These are phyloP conservation scores for Strigomonas galati DNA, from an alignment of 208 protist species.

Conservation along the genomic window DNA sequence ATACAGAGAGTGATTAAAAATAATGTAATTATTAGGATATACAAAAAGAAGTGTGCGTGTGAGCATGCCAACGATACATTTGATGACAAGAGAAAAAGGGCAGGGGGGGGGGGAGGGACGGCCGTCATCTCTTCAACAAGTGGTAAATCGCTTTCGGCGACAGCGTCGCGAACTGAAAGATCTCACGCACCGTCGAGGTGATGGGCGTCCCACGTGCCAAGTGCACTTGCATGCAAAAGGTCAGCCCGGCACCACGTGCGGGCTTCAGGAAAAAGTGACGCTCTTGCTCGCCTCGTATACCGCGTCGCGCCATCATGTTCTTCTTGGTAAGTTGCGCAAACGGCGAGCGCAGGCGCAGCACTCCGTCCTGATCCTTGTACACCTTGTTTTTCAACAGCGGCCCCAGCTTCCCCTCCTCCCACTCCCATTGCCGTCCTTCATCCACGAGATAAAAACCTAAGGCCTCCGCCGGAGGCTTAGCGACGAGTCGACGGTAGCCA, in stretches of 20 bases:
- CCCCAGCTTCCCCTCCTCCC: conserved; percentile 39
- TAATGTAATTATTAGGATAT: not conserved
- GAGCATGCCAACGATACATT: too few relatives aligned
- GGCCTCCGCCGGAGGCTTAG: conserved; percentile 21
- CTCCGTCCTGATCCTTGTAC: conserved; percentile 73
- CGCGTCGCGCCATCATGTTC: conserved; percentile 57
- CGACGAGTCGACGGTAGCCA: conserved; percentile 57
- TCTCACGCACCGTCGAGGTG: conserved; percentile 68
- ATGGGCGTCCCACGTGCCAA: conserved; percentile 60
- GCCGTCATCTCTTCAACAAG: conserved; percentile 9
- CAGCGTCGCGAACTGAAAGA: conserved; percentile 69
- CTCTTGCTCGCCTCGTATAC: conserved; percentile 52
- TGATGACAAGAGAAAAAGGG: too few relatives aligned
- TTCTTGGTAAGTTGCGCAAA: conserved; percentile 38
- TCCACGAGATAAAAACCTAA: conserved; percentile 54
- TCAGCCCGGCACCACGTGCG: conserved; percentile 61
- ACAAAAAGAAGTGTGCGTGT: too few relatives aligned
- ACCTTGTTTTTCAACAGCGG: conserved; percentile 32
- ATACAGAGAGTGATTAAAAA: not conserved
- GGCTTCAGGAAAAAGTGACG: conserved; percentile 71
- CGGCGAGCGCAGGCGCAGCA: conserved; percentile 62
- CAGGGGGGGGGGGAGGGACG: too few relatives aligned
- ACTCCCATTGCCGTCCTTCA: conserved; percentile 71
- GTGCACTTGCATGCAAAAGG: conserved; percentile 58
- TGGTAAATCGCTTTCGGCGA: conserved; percentile 57